Conservation (phyloP, 345 rosid species). For the Nephelium lappaceum region DNA sequence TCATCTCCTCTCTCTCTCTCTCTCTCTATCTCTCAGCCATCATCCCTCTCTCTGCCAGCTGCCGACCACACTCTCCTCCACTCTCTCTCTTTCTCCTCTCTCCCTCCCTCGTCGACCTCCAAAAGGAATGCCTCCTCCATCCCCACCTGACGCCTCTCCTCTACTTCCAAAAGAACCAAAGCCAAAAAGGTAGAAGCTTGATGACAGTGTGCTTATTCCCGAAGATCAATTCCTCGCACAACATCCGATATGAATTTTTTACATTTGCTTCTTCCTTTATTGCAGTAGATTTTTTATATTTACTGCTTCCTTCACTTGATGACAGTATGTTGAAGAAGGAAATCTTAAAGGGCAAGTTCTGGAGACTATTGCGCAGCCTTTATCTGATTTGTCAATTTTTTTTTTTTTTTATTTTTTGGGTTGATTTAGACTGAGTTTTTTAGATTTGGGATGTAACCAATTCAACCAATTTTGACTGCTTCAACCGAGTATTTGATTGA, state of each 20-base stretch:
- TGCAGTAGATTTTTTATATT: background rate
- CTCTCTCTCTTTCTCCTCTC: too few species aligned
- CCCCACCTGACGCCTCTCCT: constrained; percentile 63
- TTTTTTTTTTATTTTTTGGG: too few species aligned
- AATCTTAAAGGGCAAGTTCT: constrained; percentile 59
- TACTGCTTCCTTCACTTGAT: constrained; percentile 29
- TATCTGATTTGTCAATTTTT: constrained; percentile 31
- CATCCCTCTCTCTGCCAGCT: too few species aligned
- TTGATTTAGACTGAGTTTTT: too few species aligned
- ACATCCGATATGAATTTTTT: constrained; percentile 38
- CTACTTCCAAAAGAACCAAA: constrained; percentile 97
- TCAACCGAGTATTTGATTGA: too few species aligned
- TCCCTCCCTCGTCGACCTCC: background rate
- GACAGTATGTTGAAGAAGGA: constrained; percentile 59
- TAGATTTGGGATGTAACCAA: too few species aligned
- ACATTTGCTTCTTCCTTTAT: constrained; percentile 1
- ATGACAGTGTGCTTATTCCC: constrained; percentile 65
- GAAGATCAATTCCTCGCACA: constrained; percentile 61
- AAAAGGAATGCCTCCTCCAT: constrained; percentile 58
- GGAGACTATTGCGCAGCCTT: constrained; percentile 51
- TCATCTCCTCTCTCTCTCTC: too few species aligned
- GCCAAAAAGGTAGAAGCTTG: constrained; percentile 86
- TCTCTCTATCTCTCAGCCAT: too few species aligned
- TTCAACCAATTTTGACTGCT: too few species aligned
- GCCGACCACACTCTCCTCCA: too few species aligned